A percentile compares a stretch with the other conserved stretches of the same genome.
Evolutionary conservation across 495 filamentous ascomycete species (phyloP).

Genomic region (Gamarada debralockiae): DNA sequence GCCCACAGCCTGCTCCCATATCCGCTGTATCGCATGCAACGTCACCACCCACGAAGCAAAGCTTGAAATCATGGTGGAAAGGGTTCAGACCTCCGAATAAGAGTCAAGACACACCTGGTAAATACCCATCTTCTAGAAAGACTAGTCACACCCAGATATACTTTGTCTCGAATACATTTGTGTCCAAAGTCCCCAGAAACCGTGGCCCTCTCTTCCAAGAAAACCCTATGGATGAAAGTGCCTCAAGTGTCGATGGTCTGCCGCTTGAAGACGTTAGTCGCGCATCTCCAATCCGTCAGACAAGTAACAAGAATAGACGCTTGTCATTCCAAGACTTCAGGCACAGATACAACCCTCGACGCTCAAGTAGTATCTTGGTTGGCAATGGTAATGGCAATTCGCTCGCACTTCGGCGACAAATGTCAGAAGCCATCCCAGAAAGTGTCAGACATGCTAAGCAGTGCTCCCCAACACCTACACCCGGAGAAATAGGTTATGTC

Average conservation of each 20-base stretch:
- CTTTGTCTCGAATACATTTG: neutral
- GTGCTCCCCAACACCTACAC: neutral
- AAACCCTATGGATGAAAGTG: neutral
- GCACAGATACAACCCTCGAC: neutral
- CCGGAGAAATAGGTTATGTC: neutral
- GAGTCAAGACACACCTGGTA: conserved; percentile 21
- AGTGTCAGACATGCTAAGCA: neutral
- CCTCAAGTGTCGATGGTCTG: neutral
- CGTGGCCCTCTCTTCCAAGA: neutral
- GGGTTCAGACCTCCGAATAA: conserved; percentile 47
- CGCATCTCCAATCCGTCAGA: neutral
- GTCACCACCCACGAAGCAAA: conserved; percentile 70
- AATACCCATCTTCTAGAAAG: neutral
- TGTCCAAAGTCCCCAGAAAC: neutral
- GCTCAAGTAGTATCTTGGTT: neutral
- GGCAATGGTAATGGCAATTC: neutral
- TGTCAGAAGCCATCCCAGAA: neutral
- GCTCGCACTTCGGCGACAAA: neutral
- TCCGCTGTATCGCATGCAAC: conserved; percentile 29
- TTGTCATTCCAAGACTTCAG: conserved; percentile 1
- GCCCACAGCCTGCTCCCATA: conserved; percentile 22
- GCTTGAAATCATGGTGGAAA: conserved; percentile 86
- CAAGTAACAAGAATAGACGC: neutral
- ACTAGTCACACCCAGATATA: neutral
- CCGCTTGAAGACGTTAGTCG: neutral